These are phyloP conservation scores for Globisporangium recalcitrans DNA, from an alignment of 352 stramenopile genomes.

Conservation along the genomic window DNA sequence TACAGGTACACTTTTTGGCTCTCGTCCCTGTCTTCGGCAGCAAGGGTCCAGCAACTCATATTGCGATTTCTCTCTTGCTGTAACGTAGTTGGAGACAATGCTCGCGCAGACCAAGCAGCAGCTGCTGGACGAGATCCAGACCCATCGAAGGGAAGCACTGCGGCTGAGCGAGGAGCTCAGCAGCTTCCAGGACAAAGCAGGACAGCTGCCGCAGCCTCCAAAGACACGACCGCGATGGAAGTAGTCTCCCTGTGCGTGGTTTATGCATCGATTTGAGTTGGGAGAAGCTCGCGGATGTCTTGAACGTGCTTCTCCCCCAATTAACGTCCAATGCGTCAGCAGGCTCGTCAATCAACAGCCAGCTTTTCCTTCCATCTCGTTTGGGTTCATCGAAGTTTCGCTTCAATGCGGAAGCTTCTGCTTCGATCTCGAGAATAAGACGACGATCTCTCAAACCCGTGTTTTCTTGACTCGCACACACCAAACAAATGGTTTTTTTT, in stretches of 20 bases:
- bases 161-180: background rate
- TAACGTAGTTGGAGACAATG: background rate
- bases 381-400: too few relatives aligned
- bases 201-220: background rate
- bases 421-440: too few relatives aligned
- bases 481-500: too few relatives aligned
- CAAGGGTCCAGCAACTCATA: background rate
- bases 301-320: too few relatives aligned
- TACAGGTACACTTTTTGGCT: slow-evolving; percentile 15
- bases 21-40: background rate
- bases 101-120: slow-evolving; percentile 4
- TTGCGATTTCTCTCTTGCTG: background rate
- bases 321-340: background rate
- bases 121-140: slow-evolving; percentile 1
- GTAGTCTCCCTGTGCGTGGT: background rate
- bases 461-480: too few relatives aligned
- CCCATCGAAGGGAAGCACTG: background rate
- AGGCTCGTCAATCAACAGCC: background rate
- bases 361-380: too few relatives aligned
- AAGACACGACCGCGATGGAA: slow-evolving; percentile 2
- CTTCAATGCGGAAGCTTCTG: too few relatives aligned
- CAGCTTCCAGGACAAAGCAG: background rate
- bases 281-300: too few relatives aligned
- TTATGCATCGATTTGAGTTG: background rate
- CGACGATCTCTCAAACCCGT: too few relatives aligned